Percentiles rank a stretch among this genome's conserved stretches.
phyloP scores from a whole-genome alignment of 768 basidiomycete genomes.

The Mycena albidolilacea region DNA sequence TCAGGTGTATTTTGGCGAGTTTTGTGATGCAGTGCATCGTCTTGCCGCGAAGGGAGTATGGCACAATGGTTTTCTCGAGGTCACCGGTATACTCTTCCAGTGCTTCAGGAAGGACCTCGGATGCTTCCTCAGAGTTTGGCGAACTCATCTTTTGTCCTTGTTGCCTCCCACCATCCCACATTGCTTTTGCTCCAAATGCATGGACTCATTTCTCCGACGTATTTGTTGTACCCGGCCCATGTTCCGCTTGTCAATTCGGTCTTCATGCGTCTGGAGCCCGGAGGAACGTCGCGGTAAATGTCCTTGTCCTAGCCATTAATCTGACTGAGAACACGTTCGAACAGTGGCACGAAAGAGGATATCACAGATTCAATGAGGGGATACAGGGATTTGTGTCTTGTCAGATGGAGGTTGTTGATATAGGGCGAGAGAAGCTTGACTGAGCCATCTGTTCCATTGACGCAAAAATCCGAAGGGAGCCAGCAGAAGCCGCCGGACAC shows the following conservation, averaged over 20 bases:
- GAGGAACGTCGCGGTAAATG: conserved; percentile 25
- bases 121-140: background rate
- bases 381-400: conserved; percentile 36
- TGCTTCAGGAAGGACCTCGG: conserved; percentile 23
- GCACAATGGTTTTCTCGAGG: conserved; percentile 23
- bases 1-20: conserved; percentile 51
- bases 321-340: conserved; percentile 43
- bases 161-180: background rate
- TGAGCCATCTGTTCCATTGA: conserved; percentile 19
- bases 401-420: conserved; percentile 48
- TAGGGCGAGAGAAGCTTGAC: conserved; percentile 40
- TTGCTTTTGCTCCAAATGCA: conserved; percentile 28
- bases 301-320: conserved; percentile 37
- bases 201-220: conserved; percentile 8
- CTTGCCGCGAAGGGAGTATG: conserved; percentile 35
- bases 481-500: conserved; percentile 14
- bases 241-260: background rate
- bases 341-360: conserved; percentile 44
- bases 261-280: conserved; percentile 31
- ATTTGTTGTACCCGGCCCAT: conserved; percentile 12
- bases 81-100: conserved; percentile 22
- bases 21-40: conserved; percentile 53
- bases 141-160: background rate
- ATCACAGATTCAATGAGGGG: conserved; percentile 40
- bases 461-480: conserved; percentile 19